Evolutionary conservation across 495 filamentous ascomycete species (phyloP).

Genomic region (Terfezia boudieri): DNA sequence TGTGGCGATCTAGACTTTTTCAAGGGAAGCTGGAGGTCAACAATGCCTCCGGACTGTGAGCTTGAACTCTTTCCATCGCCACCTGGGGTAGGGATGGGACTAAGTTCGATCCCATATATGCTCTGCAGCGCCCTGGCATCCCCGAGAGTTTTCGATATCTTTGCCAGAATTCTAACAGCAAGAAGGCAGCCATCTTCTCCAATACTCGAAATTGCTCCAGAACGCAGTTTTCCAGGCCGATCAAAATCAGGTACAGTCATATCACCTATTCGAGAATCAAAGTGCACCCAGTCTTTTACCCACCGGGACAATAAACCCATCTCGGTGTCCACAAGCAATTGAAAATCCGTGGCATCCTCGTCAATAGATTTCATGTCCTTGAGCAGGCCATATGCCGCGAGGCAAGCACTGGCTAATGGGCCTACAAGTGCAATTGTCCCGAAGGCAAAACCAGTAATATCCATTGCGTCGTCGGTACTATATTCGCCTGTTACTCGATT

Average conservation of each 20-base stretch:
- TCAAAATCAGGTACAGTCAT: background rate
- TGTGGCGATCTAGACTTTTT: no score
- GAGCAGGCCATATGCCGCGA: background rate
- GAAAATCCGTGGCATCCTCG: background rate
- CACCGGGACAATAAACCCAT: background rate
- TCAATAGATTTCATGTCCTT: background rate
- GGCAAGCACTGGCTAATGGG: background rate
- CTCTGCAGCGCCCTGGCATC: background rate
- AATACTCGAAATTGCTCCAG: background rate
- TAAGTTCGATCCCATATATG: background rate
- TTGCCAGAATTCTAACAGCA: background rate
- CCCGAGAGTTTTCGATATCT: background rate
- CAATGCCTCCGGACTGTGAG: no score
- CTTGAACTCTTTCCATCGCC: no score
- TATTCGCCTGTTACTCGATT: no score
- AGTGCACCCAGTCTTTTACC: no score
- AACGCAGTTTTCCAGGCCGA: background rate
- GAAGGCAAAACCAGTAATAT: background rate
- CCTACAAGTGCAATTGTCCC: background rate
- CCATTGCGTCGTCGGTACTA: background rate
- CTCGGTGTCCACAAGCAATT: background rate
- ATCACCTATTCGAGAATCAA: background rate
- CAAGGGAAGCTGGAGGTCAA: no score
- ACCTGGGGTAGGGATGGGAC: no score
- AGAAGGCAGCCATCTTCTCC: background rate